These are phyloP conservation scores for Fallopia convolvulus DNA, from an alignment of 148 eudicot species.

Conservation along the genomic window DNA sequence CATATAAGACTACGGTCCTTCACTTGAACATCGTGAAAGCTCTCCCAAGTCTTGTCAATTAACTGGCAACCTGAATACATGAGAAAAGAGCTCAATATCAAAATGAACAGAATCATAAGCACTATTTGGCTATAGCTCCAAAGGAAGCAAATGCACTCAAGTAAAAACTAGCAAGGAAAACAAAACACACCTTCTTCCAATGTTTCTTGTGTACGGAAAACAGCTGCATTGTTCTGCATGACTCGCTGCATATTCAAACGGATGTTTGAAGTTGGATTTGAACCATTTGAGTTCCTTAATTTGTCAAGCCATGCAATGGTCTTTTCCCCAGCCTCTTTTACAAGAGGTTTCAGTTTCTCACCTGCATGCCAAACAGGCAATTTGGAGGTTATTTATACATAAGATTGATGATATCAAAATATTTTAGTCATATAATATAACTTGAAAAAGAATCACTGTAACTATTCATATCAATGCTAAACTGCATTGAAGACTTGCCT, in stretches of 20 bases:
- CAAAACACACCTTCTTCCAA: conserved; percentile 69
- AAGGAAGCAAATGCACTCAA: background rate
- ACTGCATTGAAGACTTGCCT: conserved; percentile 30
- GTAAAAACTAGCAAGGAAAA: background rate
- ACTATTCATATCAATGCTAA: background rate
- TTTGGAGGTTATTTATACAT: background rate
- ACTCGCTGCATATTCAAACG: conserved; percentile 89
- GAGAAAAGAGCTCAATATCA: background rate
- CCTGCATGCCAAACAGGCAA: conserved; percentile 36
- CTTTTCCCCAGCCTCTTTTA: conserved; percentile 83
- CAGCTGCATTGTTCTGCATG: conserved; percentile 98
- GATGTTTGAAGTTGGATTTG: conserved; percentile 76
- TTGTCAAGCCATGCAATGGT: conserved; percentile 93
- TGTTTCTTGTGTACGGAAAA: conserved; percentile 88
- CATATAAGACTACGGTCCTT: conserved; percentile 89
- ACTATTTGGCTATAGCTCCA: too few species aligned
- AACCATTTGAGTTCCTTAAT: conserved; percentile 76
- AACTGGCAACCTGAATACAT: conserved; percentile 62
- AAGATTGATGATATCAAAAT: background rate
- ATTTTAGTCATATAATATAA: background rate
- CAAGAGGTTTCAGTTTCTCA: conserved; percentile 74
- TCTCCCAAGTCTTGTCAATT: conserved; percentile 89
- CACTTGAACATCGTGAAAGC: conserved; percentile 87
- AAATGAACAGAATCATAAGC: background rate
- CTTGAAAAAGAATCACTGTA: background rate